Percentiles rank a stretch among this genome's conserved stretches.
Conservation (phyloP, 805 yeast genomes). For the Candida alai region DNA sequence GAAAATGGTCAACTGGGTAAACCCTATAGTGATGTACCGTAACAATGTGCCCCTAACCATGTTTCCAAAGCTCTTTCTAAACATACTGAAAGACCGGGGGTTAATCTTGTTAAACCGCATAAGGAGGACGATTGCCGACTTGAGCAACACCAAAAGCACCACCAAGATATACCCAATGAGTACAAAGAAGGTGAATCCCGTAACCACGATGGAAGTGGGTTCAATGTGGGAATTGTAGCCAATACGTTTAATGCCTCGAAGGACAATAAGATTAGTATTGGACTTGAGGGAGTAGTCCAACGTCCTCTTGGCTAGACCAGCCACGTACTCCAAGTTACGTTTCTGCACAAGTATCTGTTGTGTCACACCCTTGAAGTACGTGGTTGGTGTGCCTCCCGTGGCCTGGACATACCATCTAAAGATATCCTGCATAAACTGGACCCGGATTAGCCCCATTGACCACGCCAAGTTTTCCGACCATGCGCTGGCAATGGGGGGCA, state of each 20-base stretch:
- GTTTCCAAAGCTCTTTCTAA: constrained; percentile 52
- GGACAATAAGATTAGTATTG: constrained; percentile 56
- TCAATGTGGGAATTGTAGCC: constrained; percentile 78
- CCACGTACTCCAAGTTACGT: constrained; percentile 43
- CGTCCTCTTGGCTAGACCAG: constrained; percentile 25
- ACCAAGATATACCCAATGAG: constrained; percentile 71
- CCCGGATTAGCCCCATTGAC: constrained; percentile 88
- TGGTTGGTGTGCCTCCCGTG: constrained; percentile 83
- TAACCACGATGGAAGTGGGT: constrained; percentile 75
- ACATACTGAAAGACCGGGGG: constrained; percentile 43
- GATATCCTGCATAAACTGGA: constrained; percentile 77
- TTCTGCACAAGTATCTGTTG: constrained; percentile 69
- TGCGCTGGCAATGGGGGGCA: constrained; percentile 89
- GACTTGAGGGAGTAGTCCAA: constrained; percentile 43
- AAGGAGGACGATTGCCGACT: constrained; percentile 46
- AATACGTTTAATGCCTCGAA: constrained; percentile 83
- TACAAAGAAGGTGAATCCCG: constrained; percentile 84
- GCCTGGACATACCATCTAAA: constrained; percentile 83
- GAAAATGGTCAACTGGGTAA: constrained; percentile 72
- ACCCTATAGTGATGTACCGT: constrained; percentile 79
- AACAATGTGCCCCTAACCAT: constrained; percentile 76
- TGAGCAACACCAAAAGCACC: constrained; percentile 52
- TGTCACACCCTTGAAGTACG: constrained; percentile 58
- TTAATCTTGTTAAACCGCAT: constrained; percentile 48
- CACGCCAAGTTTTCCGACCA: constrained; percentile 92